Conservation (phyloP, 2,329 filamentous ascomycete species). For the Scedosporium minutisporum region DNA sequence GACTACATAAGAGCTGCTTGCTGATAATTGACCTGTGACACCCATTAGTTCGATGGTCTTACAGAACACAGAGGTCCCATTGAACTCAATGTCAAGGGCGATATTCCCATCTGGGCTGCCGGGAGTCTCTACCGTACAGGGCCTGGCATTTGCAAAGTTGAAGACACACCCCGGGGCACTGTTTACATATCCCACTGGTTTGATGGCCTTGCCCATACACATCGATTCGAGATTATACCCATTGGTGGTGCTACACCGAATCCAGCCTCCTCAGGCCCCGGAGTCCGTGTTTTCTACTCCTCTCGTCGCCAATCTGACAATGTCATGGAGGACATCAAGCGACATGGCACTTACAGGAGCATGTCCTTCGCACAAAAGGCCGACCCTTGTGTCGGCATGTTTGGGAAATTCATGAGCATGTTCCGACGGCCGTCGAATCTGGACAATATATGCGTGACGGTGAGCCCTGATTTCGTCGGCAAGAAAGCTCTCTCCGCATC, state of each 20-base stretch:
- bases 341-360: slow-evolving; percentile 44
- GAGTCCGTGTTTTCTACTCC: slow-evolving; percentile 52
- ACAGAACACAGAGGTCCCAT: slow-evolving; percentile 58
- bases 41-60: slow-evolving; percentile 54
- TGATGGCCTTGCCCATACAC: slow-evolving; percentile 56
- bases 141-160: slow-evolving; percentile 54
- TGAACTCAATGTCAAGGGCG: slow-evolving; percentile 51
- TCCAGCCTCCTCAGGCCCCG: not conserved
- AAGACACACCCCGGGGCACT: slow-evolving; percentile 44
- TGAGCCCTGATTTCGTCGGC: slow-evolving; percentile 54
- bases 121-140: slow-evolving; percentile 68
- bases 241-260: slow-evolving; percentile 13
- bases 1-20: not conserved
- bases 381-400: slow-evolving; percentile 66
- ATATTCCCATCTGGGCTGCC: slow-evolving; percentile 61
- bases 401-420: slow-evolving; percentile 59
- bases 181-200: slow-evolving; percentile 69
- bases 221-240: slow-evolving; percentile 7
- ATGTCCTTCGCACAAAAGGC: slow-evolving; percentile 61
- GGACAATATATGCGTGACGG: slow-evolving; percentile 56
- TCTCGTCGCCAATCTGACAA: slow-evolving; percentile 60
- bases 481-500: slow-evolving; percentile 15
- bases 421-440: slow-evolving; percentile 32
- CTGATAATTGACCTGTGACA: not conserved
- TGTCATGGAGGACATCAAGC: slow-evolving; percentile 49